A percentile compares a stretch with the other conserved stretches of the same genome.
Conservation (phyloP, 75 land plant species). For the Selaginella tamariscina region DNA sequence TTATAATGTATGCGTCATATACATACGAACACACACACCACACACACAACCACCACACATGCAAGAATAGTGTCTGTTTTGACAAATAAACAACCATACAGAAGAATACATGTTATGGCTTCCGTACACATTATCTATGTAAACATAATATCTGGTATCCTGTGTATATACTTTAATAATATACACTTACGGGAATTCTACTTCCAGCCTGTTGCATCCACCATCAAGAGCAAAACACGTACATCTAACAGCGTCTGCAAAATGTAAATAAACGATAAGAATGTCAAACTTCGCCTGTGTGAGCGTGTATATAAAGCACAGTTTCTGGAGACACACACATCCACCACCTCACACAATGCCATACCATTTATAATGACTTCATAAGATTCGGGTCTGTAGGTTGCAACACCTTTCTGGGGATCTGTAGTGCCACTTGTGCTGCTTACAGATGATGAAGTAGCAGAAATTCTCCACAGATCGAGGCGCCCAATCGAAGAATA, state of each 20-base stretch:
- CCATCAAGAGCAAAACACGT: constrained; percentile 64
- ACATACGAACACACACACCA: background rate
- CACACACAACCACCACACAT: background rate
- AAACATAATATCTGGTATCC: background rate
- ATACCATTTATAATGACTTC: constrained; percentile 40
- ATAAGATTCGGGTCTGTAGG: constrained; percentile 89
- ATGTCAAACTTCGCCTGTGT: background rate
- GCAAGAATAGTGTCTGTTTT: too few species aligned
- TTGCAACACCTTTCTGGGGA: constrained; percentile 37
- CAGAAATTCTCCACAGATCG: background rate
- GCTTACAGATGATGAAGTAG: background rate
- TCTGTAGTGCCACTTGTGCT: background rate
- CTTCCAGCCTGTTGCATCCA: constrained; percentile 65
- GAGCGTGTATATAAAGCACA: background rate
- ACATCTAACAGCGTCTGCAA: constrained; percentile 58
- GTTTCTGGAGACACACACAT: background rate
- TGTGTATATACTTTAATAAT: background rate
- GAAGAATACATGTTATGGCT: background rate
- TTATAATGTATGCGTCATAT: background rate
- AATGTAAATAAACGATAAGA: background rate
- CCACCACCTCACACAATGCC: background rate
- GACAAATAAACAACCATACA: background rate
- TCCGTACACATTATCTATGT: background rate
- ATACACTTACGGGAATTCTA: constrained; percentile 74
- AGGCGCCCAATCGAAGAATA: background rate